phyloP scores from a whole-genome alignment of 176 grass and related monocot genomes.

The Zea luxurians region DNA sequence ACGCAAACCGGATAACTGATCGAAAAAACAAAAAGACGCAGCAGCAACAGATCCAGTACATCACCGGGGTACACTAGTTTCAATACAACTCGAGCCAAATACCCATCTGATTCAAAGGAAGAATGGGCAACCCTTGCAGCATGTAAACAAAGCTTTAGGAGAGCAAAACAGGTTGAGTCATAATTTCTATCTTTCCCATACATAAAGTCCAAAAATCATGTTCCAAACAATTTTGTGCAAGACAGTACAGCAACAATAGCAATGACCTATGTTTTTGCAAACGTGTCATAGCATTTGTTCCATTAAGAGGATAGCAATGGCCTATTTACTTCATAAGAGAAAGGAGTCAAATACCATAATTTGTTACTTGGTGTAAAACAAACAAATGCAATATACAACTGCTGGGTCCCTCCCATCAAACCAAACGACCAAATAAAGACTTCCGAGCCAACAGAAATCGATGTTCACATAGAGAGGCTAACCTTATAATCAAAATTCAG shows the following conservation, averaged over 20 bases:
- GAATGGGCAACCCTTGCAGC: neutral
- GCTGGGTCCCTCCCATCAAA: neutral
- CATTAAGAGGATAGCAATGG: neutral
- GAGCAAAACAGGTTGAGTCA: slow-evolving; percentile 6
- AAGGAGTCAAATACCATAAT: neutral
- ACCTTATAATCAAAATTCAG: slow-evolving; percentile 72
- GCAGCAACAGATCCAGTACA: too few relatives aligned
- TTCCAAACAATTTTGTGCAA: neutral
- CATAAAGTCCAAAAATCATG: slow-evolving; percentile 4
- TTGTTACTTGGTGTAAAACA: neutral
- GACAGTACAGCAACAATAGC: neutral
- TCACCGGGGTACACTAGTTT: too few relatives aligned
- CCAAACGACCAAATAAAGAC: slow-evolving; percentile 3
- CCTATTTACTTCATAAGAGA: slow-evolving; percentile 16
- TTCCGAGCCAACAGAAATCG: slow-evolving; percentile 11
- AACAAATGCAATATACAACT: neutral
- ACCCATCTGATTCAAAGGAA: neutral
- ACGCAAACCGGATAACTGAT: too few relatives aligned
- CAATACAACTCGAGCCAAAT: neutral
- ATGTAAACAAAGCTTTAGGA: slow-evolving; percentile 2
- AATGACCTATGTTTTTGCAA: neutral
- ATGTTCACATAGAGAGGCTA: slow-evolving; percentile 30
- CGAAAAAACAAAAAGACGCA: too few relatives aligned
- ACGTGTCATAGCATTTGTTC: too few relatives aligned
- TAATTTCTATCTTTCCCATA: neutral